Conservation (phyloP, 306 rosid genomes). For the Arachis stenosperma region DNA sequence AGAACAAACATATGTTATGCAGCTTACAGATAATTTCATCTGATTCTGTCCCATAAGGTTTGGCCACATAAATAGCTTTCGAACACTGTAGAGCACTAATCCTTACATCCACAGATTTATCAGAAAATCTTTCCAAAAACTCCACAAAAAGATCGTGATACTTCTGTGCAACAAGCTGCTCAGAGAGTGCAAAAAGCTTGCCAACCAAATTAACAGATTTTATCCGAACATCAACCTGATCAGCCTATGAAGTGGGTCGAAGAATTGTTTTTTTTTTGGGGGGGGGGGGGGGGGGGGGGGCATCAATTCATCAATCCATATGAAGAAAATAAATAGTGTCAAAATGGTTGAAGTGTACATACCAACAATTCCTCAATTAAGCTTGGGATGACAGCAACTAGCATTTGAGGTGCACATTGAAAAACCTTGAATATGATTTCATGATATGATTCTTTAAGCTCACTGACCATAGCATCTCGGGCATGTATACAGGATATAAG, state of each 20-base stretch:
- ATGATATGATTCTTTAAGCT: constrained; percentile 78
- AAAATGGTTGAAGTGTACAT: constrained; percentile 35
- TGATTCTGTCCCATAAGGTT: constrained; percentile 61
- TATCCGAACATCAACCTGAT: constrained; percentile 90
- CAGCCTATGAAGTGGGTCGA: constrained; percentile 61
- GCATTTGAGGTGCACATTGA: constrained; percentile 82
- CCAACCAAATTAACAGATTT: constrained; percentile 92
- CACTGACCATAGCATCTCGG: constrained; percentile 66
- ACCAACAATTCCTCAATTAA: constrained; percentile 79
- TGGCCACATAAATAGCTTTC: constrained; percentile 59
- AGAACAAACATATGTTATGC: constrained; percentile 28
- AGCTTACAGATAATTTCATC: constrained; percentile 76
- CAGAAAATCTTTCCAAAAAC: constrained; percentile 86
- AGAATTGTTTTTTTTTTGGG: neutral
- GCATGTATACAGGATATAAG: constrained; percentile 74
- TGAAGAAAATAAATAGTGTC: neutral
- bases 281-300: neutral
- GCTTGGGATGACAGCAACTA: constrained; percentile 75
- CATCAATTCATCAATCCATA: constrained; percentile 16
- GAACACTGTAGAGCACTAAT: constrained; percentile 80
- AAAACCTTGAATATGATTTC: constrained; percentile 73
- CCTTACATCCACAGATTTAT: constrained; percentile 89
- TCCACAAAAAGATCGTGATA: constrained; percentile 72
- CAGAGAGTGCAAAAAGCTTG: constrained; percentile 74
- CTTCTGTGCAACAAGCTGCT: constrained; percentile 59